These are phyloP conservation scores for Phytophthora tubulina DNA, from an alignment of 352 stramenopile genomes.

Conservation along the genomic window DNA sequence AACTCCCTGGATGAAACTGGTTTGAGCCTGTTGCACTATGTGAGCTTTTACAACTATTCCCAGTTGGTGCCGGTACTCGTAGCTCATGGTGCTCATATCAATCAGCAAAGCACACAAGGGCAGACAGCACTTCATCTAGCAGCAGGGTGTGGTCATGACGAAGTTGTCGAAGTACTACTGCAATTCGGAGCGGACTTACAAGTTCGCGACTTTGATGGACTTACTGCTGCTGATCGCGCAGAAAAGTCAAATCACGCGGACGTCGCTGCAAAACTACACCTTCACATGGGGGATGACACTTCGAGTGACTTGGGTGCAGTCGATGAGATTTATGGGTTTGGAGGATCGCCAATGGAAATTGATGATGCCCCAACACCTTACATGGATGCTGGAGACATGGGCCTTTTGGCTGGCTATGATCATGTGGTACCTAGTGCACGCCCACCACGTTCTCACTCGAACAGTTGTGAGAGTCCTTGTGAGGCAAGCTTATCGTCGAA, in stretches of 20 bases:
- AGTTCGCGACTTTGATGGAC: slow-evolving; percentile 74
- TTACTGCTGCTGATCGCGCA: slow-evolving; percentile 78
- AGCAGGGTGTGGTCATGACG: slow-evolving; percentile 75
- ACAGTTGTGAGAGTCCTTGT: slow-evolving; percentile 46
- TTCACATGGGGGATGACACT: slow-evolving; percentile 45
- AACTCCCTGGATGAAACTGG: slow-evolving; percentile 90
- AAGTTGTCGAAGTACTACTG: slow-evolving; percentile 75
- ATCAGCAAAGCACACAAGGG: slow-evolving; percentile 86
- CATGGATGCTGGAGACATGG: slow-evolving; percentile 50
- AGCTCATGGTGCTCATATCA: slow-evolving; percentile 84
- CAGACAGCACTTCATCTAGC: slow-evolving; percentile 88
- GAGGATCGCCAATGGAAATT: slow-evolving; percentile 60
- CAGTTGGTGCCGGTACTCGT: slow-evolving; percentile 81
- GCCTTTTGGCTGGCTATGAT: slow-evolving; percentile 37
- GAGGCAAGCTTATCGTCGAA: slow-evolving; percentile 41
- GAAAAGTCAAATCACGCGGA: slow-evolving; percentile 75
- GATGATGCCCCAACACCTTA: slow-evolving; percentile 55
- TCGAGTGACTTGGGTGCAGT: slow-evolving; percentile 16
- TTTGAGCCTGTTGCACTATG: slow-evolving; percentile 90
- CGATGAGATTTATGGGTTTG: slow-evolving; percentile 39
- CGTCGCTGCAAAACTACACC: slow-evolving; percentile 57
- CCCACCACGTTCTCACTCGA: slow-evolving; percentile 37
- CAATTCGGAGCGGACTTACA: slow-evolving; percentile 68
- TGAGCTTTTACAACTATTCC: slow-evolving; percentile 91
- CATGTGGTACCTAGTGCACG: not conserved